These are phyloP conservation scores for Globisporangium paroecandrum DNA, from an alignment of 352 stramenopile genomes.

Conservation along the genomic window DNA sequence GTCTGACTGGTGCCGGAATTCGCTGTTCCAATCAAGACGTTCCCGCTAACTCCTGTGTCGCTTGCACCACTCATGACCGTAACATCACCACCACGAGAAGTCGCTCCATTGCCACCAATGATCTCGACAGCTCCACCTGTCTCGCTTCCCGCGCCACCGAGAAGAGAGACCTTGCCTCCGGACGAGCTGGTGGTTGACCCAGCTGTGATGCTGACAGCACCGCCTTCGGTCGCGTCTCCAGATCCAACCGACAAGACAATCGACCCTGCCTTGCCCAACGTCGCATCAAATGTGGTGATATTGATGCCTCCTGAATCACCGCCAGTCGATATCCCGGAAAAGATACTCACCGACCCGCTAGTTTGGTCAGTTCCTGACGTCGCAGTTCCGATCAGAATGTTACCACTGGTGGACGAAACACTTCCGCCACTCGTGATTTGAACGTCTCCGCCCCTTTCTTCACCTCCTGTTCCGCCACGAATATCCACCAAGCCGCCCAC, in stretches of 20 bases:
- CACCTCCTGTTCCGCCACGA: constrained; percentile 1
- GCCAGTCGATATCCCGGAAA: constrained; percentile 13
- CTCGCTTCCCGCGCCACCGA: constrained; percentile 15
- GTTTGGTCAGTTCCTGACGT: constrained; percentile 9
- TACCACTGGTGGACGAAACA: constrained; percentile 15
- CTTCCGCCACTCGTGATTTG: constrained; percentile 20
- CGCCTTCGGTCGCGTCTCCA: constrained; percentile 18
- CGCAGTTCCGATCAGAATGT: constrained; percentile 13
- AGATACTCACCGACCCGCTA: constrained; percentile 16
- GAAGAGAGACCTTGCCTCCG: constrained; percentile 17
- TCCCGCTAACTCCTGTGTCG: constrained; percentile 19
- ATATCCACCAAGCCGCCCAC: constrained; percentile 14
- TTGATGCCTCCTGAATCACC: constrained; percentile 22
- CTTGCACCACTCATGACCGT: constrained; percentile 21
- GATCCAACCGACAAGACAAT: constrained; percentile 20
- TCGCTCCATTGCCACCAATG: constrained; percentile 24
- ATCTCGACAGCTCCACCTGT: constrained; percentile 33
- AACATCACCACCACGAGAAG: constrained; percentile 21
- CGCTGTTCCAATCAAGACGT: constrained; percentile 22
- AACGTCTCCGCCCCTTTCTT: constrained; percentile 12
- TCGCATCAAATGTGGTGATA: constrained; percentile 22
- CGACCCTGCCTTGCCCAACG: constrained; percentile 12
- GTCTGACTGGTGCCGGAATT: constrained; percentile 17
- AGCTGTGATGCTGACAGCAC: constrained; percentile 26
- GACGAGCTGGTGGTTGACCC: constrained; percentile 19